A percentile compares a stretch with the other conserved stretches of the same genome.
phyloP scores from a whole-genome alignment of 306 rosid species.

The Medicago lupulina region DNA sequence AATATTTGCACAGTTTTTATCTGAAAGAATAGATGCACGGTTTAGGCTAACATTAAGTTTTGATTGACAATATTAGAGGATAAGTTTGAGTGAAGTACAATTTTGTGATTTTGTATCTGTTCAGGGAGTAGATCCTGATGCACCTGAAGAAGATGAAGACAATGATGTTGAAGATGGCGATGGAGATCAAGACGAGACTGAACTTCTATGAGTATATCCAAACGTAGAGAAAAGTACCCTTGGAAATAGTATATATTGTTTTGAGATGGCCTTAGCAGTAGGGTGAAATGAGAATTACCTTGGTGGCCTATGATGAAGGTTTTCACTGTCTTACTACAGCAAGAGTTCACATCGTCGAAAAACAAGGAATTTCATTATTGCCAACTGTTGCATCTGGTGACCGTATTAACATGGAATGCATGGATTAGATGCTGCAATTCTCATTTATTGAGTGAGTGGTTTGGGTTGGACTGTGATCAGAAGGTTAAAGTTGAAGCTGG shows the following conservation, averaged over 20 bases:
- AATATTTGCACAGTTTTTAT: not conserved
- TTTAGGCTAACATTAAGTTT: constrained; percentile 6
- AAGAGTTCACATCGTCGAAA: constrained; percentile 41
- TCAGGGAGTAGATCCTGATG: constrained; percentile 97
- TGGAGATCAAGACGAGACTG: constrained; percentile 94
- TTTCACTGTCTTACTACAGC: constrained; percentile 16
- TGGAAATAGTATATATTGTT: constrained; percentile 36
- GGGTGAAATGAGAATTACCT: constrained; percentile 33
- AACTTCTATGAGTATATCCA: constrained; percentile 64
- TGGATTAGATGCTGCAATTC: constrained; percentile 25
- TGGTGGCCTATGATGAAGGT: constrained; percentile 15
- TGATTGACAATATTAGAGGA: constrained; percentile 3
- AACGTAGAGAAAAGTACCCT: constrained; percentile 9
- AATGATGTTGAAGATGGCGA: constrained; percentile 95
- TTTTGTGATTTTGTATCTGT: constrained; percentile 40
- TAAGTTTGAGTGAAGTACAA: constrained; percentile 23
- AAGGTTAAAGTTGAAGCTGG: constrained; percentile 30
- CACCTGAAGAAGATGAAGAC: constrained; percentile 98
- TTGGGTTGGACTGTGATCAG: constrained; percentile 1
- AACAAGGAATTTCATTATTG: constrained; percentile 9
- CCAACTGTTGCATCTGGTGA: constrained; percentile 28
- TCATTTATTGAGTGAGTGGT: constrained; percentile 7
- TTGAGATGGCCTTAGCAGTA: constrained; percentile 40
- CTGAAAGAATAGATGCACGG: constrained; percentile 26
- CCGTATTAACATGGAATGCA: constrained; percentile 18